A percentile compares a stretch with the other conserved stretches of the same genome.
These are phyloP conservation scores for Epichloe elymi DNA, from an alignment of 2,329 filamentous ascomycete species.

Conservation along the genomic window DNA sequence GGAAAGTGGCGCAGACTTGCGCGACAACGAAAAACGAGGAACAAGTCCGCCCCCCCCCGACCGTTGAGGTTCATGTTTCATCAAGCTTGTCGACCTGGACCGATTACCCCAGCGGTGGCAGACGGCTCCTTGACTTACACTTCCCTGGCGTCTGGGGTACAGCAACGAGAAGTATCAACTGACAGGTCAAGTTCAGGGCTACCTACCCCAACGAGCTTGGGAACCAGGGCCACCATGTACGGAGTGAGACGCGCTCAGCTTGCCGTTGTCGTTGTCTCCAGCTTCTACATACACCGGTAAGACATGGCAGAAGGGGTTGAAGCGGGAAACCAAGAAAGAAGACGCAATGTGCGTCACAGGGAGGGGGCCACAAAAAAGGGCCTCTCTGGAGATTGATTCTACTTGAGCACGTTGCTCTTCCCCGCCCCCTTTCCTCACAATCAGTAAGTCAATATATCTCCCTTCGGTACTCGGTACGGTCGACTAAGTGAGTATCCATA, in stretches of 20 bases:
- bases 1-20: neutral
- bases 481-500: neutral
- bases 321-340: too few species aligned
- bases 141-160: neutral
- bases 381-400: neutral
- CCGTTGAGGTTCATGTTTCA: conserved; percentile 1
- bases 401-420: neutral
- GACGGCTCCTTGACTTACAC: neutral
- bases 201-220: neutral
- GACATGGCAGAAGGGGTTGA: neutral
- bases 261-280: neutral
- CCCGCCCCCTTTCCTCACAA: neutral
- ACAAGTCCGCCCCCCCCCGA: neutral
- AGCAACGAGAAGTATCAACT: neutral
- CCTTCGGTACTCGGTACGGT: neutral
- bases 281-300: neutral
- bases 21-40: neutral
- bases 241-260: neutral
- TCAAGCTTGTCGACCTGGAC: neutral
- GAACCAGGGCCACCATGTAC: neutral
- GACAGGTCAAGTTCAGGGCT: conserved; percentile 1
- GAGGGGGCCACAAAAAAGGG: neutral
- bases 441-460: neutral
- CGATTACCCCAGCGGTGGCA: neutral
- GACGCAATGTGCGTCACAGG: neutral